Base-by-base conservation (phyloP, 148 eudicot genomes). In the Fagopyrum esculentum region DNA sequence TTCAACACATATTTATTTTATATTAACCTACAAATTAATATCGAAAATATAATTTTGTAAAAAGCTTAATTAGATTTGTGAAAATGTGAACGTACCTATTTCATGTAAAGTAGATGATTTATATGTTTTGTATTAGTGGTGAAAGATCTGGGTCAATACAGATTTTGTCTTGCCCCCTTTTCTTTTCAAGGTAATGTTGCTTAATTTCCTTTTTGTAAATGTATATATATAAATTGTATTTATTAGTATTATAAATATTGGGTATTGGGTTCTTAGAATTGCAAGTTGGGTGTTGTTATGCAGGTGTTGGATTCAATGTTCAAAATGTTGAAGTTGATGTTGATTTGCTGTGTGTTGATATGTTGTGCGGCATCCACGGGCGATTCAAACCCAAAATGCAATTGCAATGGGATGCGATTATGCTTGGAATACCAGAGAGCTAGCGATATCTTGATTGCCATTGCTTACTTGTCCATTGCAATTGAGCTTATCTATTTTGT, bases 381-480 rank as follows among this genome's bases (percentile, higher is more conserved):
- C 12, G 73, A 80, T 69, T 89, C 77, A 0, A 79, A 72, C 9
- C 74, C 86, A 4, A 74, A 88, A 8, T 89, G 95, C 69, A 85
- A 87, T 73, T 91, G 97, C 69, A 90, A 91, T 80, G 15, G 95
- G 97, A 2, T 84, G 15, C 93, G 97, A 2, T 84, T 82, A 45
- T 82, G 49, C 83, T 87, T 93, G 43, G 90, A 85, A 45, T 85
- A 87, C 59, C 97, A 93, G 75, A 89, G 79, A 77, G 88, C 86
- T 73, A 83, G 97, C 9, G 98, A 93, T 82, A 87, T 93, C 85
- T 77, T 91, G 81, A 93, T 93, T 54, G 98, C 98, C 0, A 84
- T 89, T 19, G 98, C 98, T 6, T 93, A 93, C 76, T 93, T 93
- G 69, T 91, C 95, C 0, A 93, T 93, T 66, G 97, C 98, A 0